Evolutionary conservation across 345 rosid species (phyloP), one percentile per base, ranked within the genome.

Genomic region (Limnanthes douglasii): DNA sequence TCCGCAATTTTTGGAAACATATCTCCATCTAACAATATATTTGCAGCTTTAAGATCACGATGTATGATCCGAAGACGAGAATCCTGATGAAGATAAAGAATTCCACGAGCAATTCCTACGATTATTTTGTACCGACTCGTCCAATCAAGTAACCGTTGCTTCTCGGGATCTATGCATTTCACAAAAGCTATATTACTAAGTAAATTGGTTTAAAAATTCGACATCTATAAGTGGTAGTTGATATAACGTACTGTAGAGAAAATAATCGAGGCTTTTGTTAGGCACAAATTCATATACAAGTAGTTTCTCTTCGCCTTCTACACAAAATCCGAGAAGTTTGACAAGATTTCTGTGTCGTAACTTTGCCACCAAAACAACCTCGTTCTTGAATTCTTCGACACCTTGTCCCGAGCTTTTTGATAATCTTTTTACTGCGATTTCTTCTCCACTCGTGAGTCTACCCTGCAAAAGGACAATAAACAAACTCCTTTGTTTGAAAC

Each of bases 331-430:
- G 5, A 69, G 28, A 15, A 73, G 51, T 34, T 51, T 66, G 19
- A 66, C 75, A 12, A 73, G 72, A 21, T 73, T 74, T 41, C 37
- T 54, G 36, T 69, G 70, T 32, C 45, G 83, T 41, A 74, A 65
- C 42, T 57, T 66, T 1, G 72, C 51, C 0, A 67, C 59, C 13
- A 74, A 40, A 4, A 37, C 46, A 35, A 64, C 57, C 57, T 74
- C 75, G 37, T 67, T 74, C 51, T 53, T 59, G 50, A 74, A 74
- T 43, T 74, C 72, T 34, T 38, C 40, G 3, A 46, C 51, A 15
- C 75, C 79, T 62, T 70, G 75, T 12, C 54, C 48, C 0, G 79
- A 70, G 29, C 21, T 55, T 37, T 42, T 41, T 5, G 72, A 56
- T 9, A 64, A 38, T 48, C 66, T 67, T 56, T 74, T 74, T 15